These are phyloP conservation scores for Pythium aristosporum DNA, from an alignment of 352 stramenopile species.

Conservation along the genomic window DNA sequence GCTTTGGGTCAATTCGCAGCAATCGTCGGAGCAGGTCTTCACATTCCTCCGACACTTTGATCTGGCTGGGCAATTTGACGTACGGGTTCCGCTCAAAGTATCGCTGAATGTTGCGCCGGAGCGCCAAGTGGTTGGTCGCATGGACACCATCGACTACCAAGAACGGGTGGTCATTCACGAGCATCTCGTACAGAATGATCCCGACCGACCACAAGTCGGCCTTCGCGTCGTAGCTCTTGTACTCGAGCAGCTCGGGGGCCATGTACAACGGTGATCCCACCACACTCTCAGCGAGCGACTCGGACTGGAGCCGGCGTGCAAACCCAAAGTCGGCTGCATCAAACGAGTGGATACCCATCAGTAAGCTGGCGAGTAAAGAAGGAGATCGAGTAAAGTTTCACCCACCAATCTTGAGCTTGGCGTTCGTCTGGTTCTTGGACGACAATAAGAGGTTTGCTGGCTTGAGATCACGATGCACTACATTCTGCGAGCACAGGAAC, in stretches of 20 bases:
- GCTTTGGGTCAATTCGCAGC: constrained; percentile 56
- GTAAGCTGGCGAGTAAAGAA: neutral
- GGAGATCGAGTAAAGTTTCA: neutral
- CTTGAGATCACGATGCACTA: constrained; percentile 78
- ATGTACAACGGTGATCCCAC: constrained; percentile 81
- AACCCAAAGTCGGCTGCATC: constrained; percentile 71
- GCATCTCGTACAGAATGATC: constrained; percentile 85
- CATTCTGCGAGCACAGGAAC: constrained; percentile 73
- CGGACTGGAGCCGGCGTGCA: constrained; percentile 59
- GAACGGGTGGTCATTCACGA: constrained; percentile 80
- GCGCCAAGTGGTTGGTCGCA: constrained; percentile 73
- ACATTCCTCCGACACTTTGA: constrained; percentile 63
- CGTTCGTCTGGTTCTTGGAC: constrained; percentile 56
- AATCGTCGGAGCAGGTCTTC: constrained; percentile 59
- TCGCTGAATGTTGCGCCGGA: constrained; percentile 74
- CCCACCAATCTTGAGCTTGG: constrained; percentile 79
- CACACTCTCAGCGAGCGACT: constrained; percentile 79
- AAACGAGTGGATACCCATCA: neutral
- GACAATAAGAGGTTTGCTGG: constrained; percentile 74
- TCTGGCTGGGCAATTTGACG: constrained; percentile 47
- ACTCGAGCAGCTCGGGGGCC: constrained; percentile 76
- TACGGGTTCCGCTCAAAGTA: constrained; percentile 67
- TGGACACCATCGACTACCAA: constrained; percentile 72
- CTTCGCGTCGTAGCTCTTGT: constrained; percentile 86
- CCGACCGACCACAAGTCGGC: constrained; percentile 79